Conservation (phyloP, 345 rosid genomes). For the Eucalyptus caleyi region DNA sequence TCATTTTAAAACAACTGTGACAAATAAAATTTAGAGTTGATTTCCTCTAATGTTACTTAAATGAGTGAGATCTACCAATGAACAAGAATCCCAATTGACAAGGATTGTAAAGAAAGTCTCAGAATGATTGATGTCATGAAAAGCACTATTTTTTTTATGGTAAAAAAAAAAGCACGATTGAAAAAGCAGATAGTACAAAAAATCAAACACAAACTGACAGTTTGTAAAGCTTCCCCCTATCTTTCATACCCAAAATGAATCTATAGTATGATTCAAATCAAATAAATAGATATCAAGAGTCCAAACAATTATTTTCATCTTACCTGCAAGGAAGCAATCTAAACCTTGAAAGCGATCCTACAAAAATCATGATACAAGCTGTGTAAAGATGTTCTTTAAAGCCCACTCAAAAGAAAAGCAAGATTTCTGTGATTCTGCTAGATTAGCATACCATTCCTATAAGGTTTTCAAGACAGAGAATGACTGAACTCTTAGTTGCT, state of each 20-base stretch:
- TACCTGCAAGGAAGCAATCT: conserved; percentile 97
- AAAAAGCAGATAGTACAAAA: not conserved
- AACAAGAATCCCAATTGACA: not conserved
- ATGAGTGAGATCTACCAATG: not conserved
- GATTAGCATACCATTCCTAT: conserved; percentile 49
- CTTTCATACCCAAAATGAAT: not conserved
- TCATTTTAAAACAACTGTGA: not conserved
- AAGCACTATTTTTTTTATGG: not conserved
- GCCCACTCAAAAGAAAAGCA: not conserved
- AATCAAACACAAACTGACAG: not conserved
- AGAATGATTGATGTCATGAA: not conserved
- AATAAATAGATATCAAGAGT: not conserved
- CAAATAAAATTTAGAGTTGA: not conserved
- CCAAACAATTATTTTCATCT: not conserved
- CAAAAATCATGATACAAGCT: not conserved
- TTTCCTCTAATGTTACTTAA: not conserved
- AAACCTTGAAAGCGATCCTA: conserved; percentile 82
- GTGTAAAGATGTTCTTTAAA: not conserved
- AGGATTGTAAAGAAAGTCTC: not conserved
- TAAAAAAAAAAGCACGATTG: not conserved
- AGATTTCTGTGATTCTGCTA: not conserved
- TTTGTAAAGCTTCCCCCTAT: not conserved
- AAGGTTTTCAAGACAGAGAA: conserved; percentile 84
- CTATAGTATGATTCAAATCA: not conserved
- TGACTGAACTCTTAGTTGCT: conserved; percentile 93